Conservation (phyloP, 306 rosid genomes). For the Rubus parviflorus region DNA sequence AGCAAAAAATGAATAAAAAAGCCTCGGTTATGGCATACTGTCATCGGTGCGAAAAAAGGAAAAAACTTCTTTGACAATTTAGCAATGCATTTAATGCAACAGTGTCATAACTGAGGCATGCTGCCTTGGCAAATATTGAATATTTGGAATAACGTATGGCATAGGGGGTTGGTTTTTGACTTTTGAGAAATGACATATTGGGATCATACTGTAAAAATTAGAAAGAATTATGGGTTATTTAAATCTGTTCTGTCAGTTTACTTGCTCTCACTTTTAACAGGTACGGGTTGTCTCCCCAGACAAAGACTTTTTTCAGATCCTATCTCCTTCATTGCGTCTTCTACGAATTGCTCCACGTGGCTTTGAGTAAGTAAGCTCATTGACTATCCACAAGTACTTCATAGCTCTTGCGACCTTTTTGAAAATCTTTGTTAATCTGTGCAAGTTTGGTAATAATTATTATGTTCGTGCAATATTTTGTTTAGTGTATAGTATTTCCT, state of each 20-base stretch:
- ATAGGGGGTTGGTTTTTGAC: background rate
- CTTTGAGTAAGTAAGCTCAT: conserved; percentile 57
- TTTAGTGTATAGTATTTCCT: background rate
- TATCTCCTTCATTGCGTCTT: conserved; percentile 91
- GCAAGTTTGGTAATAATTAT: background rate
- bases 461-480: background rate
- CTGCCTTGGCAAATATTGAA: background rate
- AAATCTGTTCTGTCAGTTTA: conserved; percentile 18
- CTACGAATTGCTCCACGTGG: conserved; percentile 97
- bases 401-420: background rate
- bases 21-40: no score
- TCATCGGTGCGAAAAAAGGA: no score
- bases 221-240: background rate
- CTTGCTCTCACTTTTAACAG: conserved; percentile 43
- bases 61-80: no score
- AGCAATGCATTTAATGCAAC: no score
- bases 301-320: conserved; percentile 91
- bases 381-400: background rate
- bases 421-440: background rate
- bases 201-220: background rate
- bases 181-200: background rate
- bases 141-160: background rate
- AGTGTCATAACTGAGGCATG: background rate
- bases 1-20: no score
- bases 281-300: conserved; percentile 98